Evolutionary conservation across 2,329 filamentous ascomycete genomes (phyloP).

Genomic region (Diplodia seriata): DNA sequence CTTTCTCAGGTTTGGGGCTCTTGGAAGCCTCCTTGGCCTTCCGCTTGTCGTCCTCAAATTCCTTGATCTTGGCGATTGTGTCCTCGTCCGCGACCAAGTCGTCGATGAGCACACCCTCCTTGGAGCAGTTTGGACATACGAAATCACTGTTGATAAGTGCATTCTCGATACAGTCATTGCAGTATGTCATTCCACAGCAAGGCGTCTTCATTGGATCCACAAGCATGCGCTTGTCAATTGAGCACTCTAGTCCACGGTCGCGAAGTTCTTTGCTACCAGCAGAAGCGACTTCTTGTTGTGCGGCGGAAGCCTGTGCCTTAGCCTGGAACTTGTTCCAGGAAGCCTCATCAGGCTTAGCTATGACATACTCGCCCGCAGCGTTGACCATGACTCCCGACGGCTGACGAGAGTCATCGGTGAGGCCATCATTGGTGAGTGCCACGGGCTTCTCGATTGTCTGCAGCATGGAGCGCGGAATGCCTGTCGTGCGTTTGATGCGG

Average conservation of each 20-base stretch:
- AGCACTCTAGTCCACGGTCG: slow-evolving; percentile 87
- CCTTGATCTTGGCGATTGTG: slow-evolving; percentile 76
- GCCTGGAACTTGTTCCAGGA: slow-evolving; percentile 98
- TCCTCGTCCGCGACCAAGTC: slow-evolving; percentile 85
- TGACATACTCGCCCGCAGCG: slow-evolving; percentile 95
- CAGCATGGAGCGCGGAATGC: slow-evolving; percentile 93
- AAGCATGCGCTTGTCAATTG: slow-evolving; percentile 97
- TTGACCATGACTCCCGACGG: slow-evolving; percentile 96
- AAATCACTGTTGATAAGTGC: slow-evolving; percentile 98
- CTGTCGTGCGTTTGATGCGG: slow-evolving; percentile 93
- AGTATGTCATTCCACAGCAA: slow-evolving; percentile 98
- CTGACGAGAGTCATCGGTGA: slow-evolving; percentile 80
- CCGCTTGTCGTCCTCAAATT: slow-evolving; percentile 67
- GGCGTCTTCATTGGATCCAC: slow-evolving; percentile 99
- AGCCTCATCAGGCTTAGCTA: slow-evolving; percentile 92
- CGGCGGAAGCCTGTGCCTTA: slow-evolving; percentile 85
- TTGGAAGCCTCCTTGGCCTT: slow-evolving; percentile 51
- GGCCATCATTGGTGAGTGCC: slow-evolving; percentile 72
- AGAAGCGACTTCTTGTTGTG: slow-evolving; percentile 77
- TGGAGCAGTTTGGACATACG: slow-evolving; percentile 89
- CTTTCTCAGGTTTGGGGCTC: slow-evolving; percentile 49
- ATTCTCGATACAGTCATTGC: slow-evolving; percentile 99
- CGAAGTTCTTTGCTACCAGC: slow-evolving; percentile 85
- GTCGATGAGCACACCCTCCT: slow-evolving; percentile 91
- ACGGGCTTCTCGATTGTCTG: slow-evolving; percentile 94